These are phyloP conservation scores for Cyclotella baltica DNA, from an alignment of 108 stramenopile genomes.

Conservation along the genomic window DNA sequence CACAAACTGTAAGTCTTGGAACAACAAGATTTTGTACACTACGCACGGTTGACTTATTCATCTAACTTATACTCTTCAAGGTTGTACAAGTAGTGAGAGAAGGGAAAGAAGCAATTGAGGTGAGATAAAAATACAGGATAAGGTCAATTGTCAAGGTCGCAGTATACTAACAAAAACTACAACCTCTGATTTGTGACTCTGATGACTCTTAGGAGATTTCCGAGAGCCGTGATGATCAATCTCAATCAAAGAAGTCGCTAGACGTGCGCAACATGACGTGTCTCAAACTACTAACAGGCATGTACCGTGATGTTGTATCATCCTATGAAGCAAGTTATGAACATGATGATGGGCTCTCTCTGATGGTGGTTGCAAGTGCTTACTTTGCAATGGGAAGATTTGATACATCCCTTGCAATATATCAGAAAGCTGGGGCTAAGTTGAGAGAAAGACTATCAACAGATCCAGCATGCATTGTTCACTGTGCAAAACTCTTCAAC, in stretches of 20 bases:
- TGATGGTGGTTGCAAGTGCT: conserved; percentile 52
- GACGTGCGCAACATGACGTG: conserved; percentile 38
- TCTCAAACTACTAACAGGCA: conserved; percentile 42
- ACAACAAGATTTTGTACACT: background rate
- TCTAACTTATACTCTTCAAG: background rate
- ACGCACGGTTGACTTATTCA: background rate
- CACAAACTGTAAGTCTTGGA: conserved; percentile 20
- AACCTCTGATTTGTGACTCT: background rate
- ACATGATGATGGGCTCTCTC: conserved; percentile 33
- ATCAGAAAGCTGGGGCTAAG: conserved; percentile 43
- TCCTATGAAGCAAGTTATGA: conserved; percentile 14
- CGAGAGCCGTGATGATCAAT: conserved; percentile 5
- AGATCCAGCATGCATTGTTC: conserved; percentile 38
- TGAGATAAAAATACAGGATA: conserved; percentile 3
- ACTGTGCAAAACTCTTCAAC: conserved; percentile 54
- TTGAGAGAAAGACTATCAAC: conserved; percentile 39
- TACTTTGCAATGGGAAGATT: conserved; percentile 55
- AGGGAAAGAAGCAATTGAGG: conserved; percentile 48
- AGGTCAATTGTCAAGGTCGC: background rate
- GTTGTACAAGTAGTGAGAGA: conserved; percentile 27
- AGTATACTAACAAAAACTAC: background rate
- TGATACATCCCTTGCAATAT: conserved; percentile 37
- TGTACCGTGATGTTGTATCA: conserved; percentile 47
- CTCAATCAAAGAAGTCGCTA: conserved; percentile 24
- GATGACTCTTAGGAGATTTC: conserved; percentile 29